These are phyloP conservation scores for Acacia concinna DNA, from an alignment of 331 rosid genomes.

Conservation along the genomic window DNA sequence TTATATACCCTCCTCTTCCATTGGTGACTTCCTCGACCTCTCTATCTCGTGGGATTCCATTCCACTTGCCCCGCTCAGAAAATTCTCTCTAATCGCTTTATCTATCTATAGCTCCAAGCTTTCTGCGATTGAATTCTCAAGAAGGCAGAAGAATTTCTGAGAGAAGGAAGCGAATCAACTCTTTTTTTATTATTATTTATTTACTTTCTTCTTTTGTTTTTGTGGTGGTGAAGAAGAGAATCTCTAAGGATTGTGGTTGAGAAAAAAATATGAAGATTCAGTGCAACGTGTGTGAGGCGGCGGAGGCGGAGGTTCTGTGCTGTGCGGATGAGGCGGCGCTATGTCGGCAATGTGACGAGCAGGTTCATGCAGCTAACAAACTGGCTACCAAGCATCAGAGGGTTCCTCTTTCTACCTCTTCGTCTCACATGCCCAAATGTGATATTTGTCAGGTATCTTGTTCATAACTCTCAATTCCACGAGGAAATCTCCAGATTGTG, in stretches of 20 bases:
- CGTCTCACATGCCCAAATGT: slow-evolving; percentile 88
- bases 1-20: slow-evolving; percentile 31
- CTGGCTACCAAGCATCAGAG: slow-evolving; percentile 94
- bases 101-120: neutral
- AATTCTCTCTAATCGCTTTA: neutral
- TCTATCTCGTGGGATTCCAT: slow-evolving; percentile 7
- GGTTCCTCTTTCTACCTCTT: slow-evolving; percentile 68
- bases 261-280: slow-evolving; percentile 74
- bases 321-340: slow-evolving; percentile 98
- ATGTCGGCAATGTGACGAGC: slow-evolving; percentile 87
- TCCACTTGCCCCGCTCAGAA: neutral
- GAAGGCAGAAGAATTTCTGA: neutral
- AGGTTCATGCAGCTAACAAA: slow-evolving; percentile 93
- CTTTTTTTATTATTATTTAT: neutral
- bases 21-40: neutral
- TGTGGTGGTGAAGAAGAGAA: neutral
- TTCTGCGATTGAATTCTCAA: neutral
- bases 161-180: slow-evolving; percentile 5
- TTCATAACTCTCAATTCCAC: neutral
- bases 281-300: slow-evolving; percentile 93
- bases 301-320: slow-evolving; percentile 86
- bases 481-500: neutral
- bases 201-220: neutral
- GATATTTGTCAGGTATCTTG: slow-evolving; percentile 84
- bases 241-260: neutral